These are phyloP conservation scores for Corynascus novoguineensis DNA, from an alignment of 495 filamentous ascomycete genomes.

Conservation along the genomic window DNA sequence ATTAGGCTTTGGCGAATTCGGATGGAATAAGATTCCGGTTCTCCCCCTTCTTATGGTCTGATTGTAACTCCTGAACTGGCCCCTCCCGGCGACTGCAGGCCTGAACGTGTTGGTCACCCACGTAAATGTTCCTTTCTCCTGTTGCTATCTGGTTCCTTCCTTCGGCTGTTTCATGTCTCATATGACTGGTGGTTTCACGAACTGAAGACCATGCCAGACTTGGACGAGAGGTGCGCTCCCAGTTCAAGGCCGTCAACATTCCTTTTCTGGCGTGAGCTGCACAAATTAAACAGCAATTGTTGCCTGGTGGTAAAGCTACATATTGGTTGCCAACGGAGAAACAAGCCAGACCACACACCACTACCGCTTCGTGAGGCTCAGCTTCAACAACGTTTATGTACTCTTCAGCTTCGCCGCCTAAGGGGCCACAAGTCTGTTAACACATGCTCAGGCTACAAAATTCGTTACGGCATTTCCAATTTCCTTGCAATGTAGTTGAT, in stretches of 20 bases:
- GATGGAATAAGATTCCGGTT: background rate
- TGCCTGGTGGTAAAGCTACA: background rate
- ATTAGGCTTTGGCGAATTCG: background rate
- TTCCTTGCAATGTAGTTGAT: background rate
- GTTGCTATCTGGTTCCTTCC: background rate
- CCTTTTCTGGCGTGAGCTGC: background rate
- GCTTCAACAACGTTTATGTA: conserved; percentile 2
- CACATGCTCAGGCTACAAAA: background rate
- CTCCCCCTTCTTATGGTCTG: too few relatives aligned
- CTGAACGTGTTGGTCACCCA: background rate
- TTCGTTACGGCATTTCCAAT: background rate
- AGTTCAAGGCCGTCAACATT: background rate
- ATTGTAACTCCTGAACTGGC: too few relatives aligned
- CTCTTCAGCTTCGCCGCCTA: background rate
- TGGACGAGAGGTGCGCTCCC: background rate
- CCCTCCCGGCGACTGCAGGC: background rate
- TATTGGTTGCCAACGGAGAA: background rate
- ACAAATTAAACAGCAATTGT: background rate
- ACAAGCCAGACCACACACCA: background rate
- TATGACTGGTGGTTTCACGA: background rate
- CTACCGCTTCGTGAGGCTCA: background rate
- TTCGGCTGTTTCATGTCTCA: background rate
- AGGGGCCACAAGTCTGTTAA: background rate
- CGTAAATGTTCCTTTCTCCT: background rate
- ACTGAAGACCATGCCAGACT: background rate